Conservation (phyloP, 805 yeast species). For the Ogataea wickerhamii region DNA sequence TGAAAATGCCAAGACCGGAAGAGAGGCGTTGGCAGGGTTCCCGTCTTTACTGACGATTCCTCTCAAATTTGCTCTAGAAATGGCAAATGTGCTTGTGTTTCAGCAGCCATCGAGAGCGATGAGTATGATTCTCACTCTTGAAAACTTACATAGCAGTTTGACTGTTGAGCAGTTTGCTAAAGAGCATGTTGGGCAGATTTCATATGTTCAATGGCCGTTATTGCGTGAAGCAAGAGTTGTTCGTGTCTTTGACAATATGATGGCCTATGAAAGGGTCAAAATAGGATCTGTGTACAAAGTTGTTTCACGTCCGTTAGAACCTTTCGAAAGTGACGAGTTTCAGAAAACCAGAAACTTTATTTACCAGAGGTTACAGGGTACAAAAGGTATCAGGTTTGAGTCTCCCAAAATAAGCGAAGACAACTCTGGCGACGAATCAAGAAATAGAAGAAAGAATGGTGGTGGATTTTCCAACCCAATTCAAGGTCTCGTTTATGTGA, state of each 20-base stretch:
- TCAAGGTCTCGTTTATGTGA: slow-evolving; percentile 63
- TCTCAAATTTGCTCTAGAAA: slow-evolving; percentile 48
- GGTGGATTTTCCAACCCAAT: slow-evolving; percentile 28
- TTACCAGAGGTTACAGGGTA: slow-evolving; percentile 41
- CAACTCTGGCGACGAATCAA: slow-evolving; percentile 8
- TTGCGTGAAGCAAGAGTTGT: slow-evolving; percentile 74
- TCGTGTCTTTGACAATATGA: slow-evolving; percentile 53
- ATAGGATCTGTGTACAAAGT: slow-evolving; percentile 25
- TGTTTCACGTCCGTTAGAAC: slow-evolving; percentile 39
- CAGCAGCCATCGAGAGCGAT: slow-evolving; percentile 82
- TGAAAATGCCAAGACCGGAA: slow-evolving; percentile 65
- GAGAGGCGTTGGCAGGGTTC: slow-evolving; percentile 80
- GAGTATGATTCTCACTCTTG: slow-evolving; percentile 66
- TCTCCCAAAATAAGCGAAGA: slow-evolving; percentile 8
- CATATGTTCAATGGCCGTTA: slow-evolving; percentile 88
- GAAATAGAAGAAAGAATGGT: slow-evolving; percentile 1
- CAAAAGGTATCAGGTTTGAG: slow-evolving; percentile 46
- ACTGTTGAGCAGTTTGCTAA: slow-evolving; percentile 63
- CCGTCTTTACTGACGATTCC: slow-evolving; percentile 77
- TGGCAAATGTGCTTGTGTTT: slow-evolving; percentile 70
- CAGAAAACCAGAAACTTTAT: slow-evolving; percentile 39
- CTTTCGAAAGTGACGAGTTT: slow-evolving; percentile 47
- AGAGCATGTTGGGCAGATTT: slow-evolving; percentile 55
- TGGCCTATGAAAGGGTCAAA: slow-evolving; percentile 43
- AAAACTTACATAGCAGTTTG: slow-evolving; percentile 51